Percentiles rank a stretch among this genome's conserved stretches.
phyloP scores from a whole-genome alignment of 805 yeast genomes.

The Dipodascus albidus region DNA sequence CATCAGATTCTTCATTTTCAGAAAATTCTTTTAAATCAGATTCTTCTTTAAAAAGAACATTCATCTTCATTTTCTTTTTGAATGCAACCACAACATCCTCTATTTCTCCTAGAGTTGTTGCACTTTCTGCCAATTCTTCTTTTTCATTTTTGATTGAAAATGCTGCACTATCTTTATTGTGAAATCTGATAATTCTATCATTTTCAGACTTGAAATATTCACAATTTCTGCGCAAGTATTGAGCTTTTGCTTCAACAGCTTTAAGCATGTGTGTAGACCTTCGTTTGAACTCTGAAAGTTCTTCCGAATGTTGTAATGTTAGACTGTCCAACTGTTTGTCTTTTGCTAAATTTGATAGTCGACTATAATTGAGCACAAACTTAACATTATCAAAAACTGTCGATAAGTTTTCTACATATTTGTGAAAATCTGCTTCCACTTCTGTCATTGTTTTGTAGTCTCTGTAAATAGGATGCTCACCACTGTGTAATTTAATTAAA shows the following conservation, averaged over 20 bases:
- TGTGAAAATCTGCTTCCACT: background rate
- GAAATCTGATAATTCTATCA: background rate
- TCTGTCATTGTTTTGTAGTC: background rate
- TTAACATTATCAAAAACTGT: background rate
- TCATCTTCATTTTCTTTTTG: background rate
- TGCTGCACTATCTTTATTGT: background rate
- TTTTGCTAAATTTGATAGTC: background rate
- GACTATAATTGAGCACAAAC: background rate
- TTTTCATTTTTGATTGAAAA: background rate
- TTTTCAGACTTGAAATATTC: slow-evolving; percentile 1
- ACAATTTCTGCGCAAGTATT: background rate
- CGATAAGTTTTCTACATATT: background rate
- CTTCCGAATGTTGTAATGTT: background rate
- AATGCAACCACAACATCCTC: background rate
- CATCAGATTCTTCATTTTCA: background rate
- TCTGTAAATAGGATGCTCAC: background rate
- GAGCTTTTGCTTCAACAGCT: background rate
- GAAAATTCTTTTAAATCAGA: background rate
- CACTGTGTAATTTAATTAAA: background rate
- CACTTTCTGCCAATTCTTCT: background rate
- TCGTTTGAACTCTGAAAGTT: background rate
- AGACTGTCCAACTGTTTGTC: background rate
- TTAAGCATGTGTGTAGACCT: background rate
- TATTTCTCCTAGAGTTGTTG: background rate
- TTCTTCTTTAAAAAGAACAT: background rate